Conservation (phyloP, 257 asterid genomes). For the Przewalskia tangutica region DNA sequence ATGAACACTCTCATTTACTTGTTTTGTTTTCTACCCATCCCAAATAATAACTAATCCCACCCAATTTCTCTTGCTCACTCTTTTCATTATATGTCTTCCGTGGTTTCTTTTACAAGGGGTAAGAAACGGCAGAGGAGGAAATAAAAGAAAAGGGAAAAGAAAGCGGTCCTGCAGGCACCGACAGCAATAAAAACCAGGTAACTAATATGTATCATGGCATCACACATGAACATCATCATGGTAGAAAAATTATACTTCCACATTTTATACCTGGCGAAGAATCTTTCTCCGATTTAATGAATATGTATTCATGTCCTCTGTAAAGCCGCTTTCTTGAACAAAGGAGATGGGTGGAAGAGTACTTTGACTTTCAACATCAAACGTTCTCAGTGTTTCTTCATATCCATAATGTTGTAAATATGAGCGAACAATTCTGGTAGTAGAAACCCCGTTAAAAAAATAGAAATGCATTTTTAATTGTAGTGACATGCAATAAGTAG, state of each 20-base stretch:
- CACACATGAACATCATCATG: neutral
- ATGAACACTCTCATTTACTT: neutral
- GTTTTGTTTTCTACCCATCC: neutral
- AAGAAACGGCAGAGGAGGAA: conserved; percentile 4
- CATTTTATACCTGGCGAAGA: conserved; percentile 73
- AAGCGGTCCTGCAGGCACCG: neutral
- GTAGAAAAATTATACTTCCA: conserved; percentile 1
- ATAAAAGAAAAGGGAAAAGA: neutral
- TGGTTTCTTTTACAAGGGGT: neutral
- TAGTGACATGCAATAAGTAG: neutral
- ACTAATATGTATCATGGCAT: neutral
- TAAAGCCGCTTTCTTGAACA: conserved; percentile 43
- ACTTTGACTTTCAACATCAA: conserved; percentile 60
- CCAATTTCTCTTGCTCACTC: neutral
- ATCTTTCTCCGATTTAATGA: conserved; percentile 55
- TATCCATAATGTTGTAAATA: conserved; percentile 92
- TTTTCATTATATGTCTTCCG: conserved; percentile 3
- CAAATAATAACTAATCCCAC: neutral
- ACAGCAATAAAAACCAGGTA: neutral
- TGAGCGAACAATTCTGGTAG: conserved; percentile 69
- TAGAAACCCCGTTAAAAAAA: conserved; percentile 9
- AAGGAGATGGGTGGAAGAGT: conserved; percentile 57
- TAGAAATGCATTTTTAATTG: neutral
- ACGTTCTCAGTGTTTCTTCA: conserved; percentile 62
- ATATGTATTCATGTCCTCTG: conserved; percentile 37